These are phyloP conservation scores for Pyricularia sp. DNA, from an alignment of 2,329 filamentous ascomycete species.

Conservation along the genomic window DNA sequence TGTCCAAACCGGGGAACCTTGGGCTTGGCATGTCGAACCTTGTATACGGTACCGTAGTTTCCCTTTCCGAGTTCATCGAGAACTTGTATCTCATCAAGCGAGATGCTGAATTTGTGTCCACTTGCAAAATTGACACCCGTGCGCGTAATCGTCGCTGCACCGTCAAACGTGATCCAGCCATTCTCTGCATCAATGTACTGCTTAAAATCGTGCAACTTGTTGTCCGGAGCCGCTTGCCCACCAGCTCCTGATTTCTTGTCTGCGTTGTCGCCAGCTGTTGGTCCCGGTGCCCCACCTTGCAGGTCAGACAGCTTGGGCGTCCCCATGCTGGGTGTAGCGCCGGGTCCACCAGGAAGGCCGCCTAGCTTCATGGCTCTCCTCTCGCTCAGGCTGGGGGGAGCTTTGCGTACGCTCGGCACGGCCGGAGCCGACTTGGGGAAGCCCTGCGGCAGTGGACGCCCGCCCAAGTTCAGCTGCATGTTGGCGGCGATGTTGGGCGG, in stretches of 20 bases:
- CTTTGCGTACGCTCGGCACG: constrained; percentile 27
- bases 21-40: constrained; percentile 75
- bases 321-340: constrained; percentile 17
- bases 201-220: constrained; percentile 50
- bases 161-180: constrained; percentile 85
- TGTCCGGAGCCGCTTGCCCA: constrained; percentile 24
- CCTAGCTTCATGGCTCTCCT: constrained; percentile 55
- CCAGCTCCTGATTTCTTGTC: constrained; percentile 20
- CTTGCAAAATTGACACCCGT: constrained; percentile 88
- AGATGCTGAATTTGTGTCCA: constrained; percentile 86
- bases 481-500: constrained; percentile 25
- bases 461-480: constrained; percentile 11
- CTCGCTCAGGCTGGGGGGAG: constrained; percentile 51
- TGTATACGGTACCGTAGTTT: constrained; percentile 97
- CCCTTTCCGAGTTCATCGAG: constrained; percentile 92
- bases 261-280: constrained; percentile 9
- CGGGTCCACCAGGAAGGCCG: constrained; percentile 30
- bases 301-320: constrained; percentile 37
- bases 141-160: constrained; percentile 81
- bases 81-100: constrained; percentile 88
- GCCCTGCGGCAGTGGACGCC: constrained; percentile 35
- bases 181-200: constrained; percentile 88
- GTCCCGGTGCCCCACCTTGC: constrained; percentile 11
- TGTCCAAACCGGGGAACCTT: constrained; percentile 47
- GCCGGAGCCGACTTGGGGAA: constrained; percentile 46